Base-by-base conservation (phyloP, 495 filamentous ascomycete genomes). In the Penicillium nucicola region DNA sequence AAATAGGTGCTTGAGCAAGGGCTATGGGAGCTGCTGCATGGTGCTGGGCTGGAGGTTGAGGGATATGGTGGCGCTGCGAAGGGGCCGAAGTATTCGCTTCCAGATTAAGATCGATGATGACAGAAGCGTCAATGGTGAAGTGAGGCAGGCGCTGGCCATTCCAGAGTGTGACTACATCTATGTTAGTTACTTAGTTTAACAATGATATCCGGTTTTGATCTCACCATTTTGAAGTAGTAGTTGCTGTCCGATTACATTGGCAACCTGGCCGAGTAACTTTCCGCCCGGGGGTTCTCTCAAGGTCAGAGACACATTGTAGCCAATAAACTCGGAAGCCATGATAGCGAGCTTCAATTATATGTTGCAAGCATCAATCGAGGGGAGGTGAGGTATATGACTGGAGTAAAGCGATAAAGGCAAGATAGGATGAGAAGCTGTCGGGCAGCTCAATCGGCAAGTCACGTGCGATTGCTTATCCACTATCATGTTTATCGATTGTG, bases 181-280 rank as follows among this genome's bases (percentile, higher is more conserved):
- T 34, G 22, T 44, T 5, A 38, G 37, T 15, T 2, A 19, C 5
- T 4, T 6, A 28, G 10, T 3, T 28, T 28, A 28, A 8, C 25
- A 28, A 12, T 10, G 4, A 15, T 1, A 9, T 15, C 12, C 8
- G 15, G 4, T 41, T 12, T 12, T 32, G 13, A 15, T 56, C 78
- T 52, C 74, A 93, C 92, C 92, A 77, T 96, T 80, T 42, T 77
- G 78, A 18, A 98, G 77, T 18, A 84, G 84, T 55, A 98, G 75
- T 35, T 83, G 82, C 51, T 85, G 79, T 5, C 87, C 87, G 40
- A 85, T 79, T 28, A 97, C 83, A 55, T 82, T 75, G 39, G 79
- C 81, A 31, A 98, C 84, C 18, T 84, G 79, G 35, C 92, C 92
- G 53, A 82, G 80, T 38, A 96, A 67, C 54, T 80, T 77, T 13